Percentiles rank a stretch among this genome's conserved stretches.
Conservation (phyloP, 768 basidiomycete genomes). For the Mycena floridula region DNA sequence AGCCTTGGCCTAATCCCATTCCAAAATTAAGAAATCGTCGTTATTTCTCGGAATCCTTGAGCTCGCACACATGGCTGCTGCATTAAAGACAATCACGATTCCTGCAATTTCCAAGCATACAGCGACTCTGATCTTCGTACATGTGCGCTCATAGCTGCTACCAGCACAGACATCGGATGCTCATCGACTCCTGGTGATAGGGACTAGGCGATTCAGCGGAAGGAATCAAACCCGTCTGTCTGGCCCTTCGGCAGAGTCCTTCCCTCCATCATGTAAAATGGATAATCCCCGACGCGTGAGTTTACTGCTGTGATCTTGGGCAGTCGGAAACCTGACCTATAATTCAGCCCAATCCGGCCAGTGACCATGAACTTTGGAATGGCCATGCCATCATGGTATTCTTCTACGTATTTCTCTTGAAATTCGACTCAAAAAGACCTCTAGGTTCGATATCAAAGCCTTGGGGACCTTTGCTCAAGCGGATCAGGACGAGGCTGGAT, state of each 20-base stretch:
- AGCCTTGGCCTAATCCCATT: too few relatives aligned
- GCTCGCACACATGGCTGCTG: background rate
- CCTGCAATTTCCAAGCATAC: background rate
- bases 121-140: background rate
- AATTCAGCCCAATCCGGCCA: background rate
- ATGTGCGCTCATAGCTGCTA: background rate
- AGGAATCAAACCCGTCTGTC: background rate
- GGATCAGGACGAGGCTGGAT: slow-evolving; percentile 29
- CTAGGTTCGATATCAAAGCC: background rate
- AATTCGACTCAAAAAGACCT: background rate
- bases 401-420: background rate
- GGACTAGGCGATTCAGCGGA: background rate
- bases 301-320: background rate
- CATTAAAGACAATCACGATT: background rate
- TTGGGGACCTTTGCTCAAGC: slow-evolving; percentile 3
- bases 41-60: too few relatives aligned
- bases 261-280: background rate
- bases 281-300: background rate
- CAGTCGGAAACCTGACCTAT: background rate
- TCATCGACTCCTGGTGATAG: background rate
- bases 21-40: too few relatives aligned
- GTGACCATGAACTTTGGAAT: background rate
- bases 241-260: background rate
- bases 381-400: background rate
- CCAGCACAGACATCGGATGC: background rate